A percentile compares a stretch with the other conserved stretches of the same genome.
phyloP scores from a whole-genome alignment of 352 stramenopile species.

The Phytophthora podocarpi region DNA sequence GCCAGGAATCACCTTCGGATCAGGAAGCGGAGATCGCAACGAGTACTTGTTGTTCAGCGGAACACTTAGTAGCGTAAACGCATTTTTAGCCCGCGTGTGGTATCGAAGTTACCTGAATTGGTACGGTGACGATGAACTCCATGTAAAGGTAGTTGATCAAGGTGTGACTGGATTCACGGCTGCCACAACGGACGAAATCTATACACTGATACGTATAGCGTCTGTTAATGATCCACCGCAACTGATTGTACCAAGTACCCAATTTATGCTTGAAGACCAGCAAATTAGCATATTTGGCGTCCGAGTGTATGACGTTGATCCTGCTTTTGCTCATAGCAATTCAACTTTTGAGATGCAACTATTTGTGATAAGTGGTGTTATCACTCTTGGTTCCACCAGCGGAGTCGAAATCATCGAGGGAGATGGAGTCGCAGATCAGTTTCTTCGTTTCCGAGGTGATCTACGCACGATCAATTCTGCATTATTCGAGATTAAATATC shows the following conservation, averaged over 20 bases:
- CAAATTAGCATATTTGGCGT: slow-evolving; percentile 72
- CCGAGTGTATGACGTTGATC: slow-evolving; percentile 65
- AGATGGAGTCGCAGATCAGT: slow-evolving; percentile 50
- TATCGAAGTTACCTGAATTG: slow-evolving; percentile 77
- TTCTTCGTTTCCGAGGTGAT: slow-evolving; percentile 59
- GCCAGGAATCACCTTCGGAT: slow-evolving; percentile 64
- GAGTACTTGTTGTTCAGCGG: slow-evolving; percentile 74
- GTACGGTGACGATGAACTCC: slow-evolving; percentile 69
- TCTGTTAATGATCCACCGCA: slow-evolving; percentile 72
- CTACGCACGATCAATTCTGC: slow-evolving; percentile 66
- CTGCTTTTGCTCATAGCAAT: slow-evolving; percentile 34
- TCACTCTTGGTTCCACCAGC: slow-evolving; percentile 41
- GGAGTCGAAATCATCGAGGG: slow-evolving; percentile 55
- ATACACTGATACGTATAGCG: slow-evolving; percentile 42
- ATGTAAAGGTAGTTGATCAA: slow-evolving; percentile 65
- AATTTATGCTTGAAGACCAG: slow-evolving; percentile 64
- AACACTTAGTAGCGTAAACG: slow-evolving; percentile 62
- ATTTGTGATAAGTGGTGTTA: slow-evolving; percentile 54
- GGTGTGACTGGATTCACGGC: slow-evolving; percentile 61
- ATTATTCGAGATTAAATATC: slow-evolving; percentile 78
- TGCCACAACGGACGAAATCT: slow-evolving; percentile 39
- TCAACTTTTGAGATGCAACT: slow-evolving; percentile 64
- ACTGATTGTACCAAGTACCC: slow-evolving; percentile 52
- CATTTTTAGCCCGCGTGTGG: slow-evolving; percentile 45
- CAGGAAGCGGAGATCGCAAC: slow-evolving; percentile 51